Evolutionary conservation across 345 rosid species (phyloP).

Genomic region (Turritis glabra): DNA sequence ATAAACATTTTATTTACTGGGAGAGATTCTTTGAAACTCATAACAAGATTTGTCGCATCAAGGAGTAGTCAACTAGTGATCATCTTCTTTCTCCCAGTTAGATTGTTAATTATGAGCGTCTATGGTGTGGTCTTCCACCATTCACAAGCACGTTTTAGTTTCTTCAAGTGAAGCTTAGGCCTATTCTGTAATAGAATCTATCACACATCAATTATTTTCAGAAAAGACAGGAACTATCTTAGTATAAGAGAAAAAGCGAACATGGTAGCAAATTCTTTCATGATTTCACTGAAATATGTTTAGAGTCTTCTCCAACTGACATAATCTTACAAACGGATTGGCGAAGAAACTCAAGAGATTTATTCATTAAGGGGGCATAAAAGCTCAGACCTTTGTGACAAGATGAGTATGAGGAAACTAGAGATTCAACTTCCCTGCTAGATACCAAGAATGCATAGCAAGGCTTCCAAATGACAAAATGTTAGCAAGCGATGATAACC

Average conservation of each 20-base stretch:
- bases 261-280: neutral
- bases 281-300: neutral
- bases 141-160: constrained; percentile 31
- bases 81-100: constrained; percentile 61
- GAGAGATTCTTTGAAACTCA: constrained; percentile 60
- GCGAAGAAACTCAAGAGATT: neutral
- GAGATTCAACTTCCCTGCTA: constrained; percentile 86
- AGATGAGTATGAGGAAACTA: constrained; percentile 31
- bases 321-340: constrained; percentile 5
- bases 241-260: neutral
- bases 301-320: neutral
- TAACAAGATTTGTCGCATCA: constrained; percentile 63
- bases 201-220: constrained; percentile 7
- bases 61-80: constrained; percentile 75
- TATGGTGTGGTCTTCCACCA: constrained; percentile 40
- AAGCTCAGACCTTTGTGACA: constrained; percentile 18
- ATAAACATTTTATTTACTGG: constrained; percentile 54
- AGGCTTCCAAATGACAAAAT: constrained; percentile 90
- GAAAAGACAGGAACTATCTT: neutral
- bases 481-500: constrained; percentile 89
- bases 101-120: constrained; percentile 56
- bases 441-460: constrained; percentile 97
- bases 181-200: neutral
- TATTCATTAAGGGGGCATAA: constrained; percentile 7
- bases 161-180: constrained; percentile 34